Evolutionary conservation across 2,329 filamentous ascomycete genomes (phyloP), one percentile per base, ranked within the genome.

Genomic region (Fonsecaea multimorphosa): DNA sequence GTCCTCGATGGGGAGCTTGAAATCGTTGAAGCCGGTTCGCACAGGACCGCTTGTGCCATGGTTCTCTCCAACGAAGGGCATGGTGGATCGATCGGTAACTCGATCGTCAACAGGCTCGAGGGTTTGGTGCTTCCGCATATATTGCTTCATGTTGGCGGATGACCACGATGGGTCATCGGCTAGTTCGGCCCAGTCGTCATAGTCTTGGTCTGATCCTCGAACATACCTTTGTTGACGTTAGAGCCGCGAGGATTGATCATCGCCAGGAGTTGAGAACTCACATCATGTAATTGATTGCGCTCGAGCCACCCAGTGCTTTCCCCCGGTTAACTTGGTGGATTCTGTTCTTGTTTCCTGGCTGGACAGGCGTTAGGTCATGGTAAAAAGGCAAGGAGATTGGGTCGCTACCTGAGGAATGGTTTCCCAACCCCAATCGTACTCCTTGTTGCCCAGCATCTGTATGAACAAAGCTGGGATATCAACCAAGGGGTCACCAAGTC

Each of bases 371-470:
- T 61, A 36, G 46, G 19, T 16, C 9, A 55, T 11, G 6, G n/a
- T 32, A 38, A 62, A 67, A 5, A 66, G n/a, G 49, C 5, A 71
- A 24, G 14, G 54, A 63, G 32, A 34, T 12, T 68, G 52, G 29
- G 31, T 44, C n/a, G 19, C 3, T 44, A 70, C 66, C 61, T 79
- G 78, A 3, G 73, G 71, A 9, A 65, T 70, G 29, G 74, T 77
- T 54, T 74, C 63, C 36, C 75, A 75, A 16, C 72, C 63, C 76
- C 76, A 78, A 65, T 78, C 77, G 59, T 76, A 78, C 9, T 77
- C 74, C 1, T 72, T 70, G 63, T 77, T 71, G 36, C 73, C 73
- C 14, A 75, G 65, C 64, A 73, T 70, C 27, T 71, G 66, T 1
- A 65, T 16, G 32, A 76, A 73, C 0, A 64, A 49, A 0, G 69